Evolutionary conservation across 73 alveolate genomes (phyloP).

Genomic region (Symbiodinium pilosum): DNA sequence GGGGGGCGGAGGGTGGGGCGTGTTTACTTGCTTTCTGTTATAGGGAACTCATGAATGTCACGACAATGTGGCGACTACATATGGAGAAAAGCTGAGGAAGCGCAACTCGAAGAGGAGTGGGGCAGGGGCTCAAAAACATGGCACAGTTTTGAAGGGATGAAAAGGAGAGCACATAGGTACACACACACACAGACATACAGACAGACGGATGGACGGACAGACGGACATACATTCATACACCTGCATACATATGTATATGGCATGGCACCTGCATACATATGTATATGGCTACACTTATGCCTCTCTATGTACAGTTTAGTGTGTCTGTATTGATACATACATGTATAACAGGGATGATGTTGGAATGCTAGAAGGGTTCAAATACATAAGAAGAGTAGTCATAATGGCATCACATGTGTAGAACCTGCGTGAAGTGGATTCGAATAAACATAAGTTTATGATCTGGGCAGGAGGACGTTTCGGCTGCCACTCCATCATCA

Average conservation of each 20-base stretch:
- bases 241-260: not conserved
- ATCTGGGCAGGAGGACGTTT: not conserved
- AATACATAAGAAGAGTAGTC: no score
- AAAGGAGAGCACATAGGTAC: no score
- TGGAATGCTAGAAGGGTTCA: no score
- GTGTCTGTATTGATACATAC: not conserved
- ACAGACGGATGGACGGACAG: not conserved
- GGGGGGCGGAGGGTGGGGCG: no score
- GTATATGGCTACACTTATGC: not conserved
- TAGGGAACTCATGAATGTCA: no score
- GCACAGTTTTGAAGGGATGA: no score
- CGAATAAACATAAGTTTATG: not conserved
- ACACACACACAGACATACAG: not conserved
- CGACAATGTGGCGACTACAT: no score
- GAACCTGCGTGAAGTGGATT: not conserved
- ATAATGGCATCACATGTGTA: not conserved
- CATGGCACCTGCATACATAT: not conserved
- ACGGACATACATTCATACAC: not conserved
- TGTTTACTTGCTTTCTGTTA: no score
- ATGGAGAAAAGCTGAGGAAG: no score
- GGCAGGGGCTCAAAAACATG: no score
- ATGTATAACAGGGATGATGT: not conserved
- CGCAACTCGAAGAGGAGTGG: no score
- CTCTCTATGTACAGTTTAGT: not conserved
- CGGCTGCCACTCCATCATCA: slow-evolving; percentile 7